Evolutionary conservation across 495 filamentous ascomycete species (phyloP).

Genomic region (Aspergillus nanangensis): DNA sequence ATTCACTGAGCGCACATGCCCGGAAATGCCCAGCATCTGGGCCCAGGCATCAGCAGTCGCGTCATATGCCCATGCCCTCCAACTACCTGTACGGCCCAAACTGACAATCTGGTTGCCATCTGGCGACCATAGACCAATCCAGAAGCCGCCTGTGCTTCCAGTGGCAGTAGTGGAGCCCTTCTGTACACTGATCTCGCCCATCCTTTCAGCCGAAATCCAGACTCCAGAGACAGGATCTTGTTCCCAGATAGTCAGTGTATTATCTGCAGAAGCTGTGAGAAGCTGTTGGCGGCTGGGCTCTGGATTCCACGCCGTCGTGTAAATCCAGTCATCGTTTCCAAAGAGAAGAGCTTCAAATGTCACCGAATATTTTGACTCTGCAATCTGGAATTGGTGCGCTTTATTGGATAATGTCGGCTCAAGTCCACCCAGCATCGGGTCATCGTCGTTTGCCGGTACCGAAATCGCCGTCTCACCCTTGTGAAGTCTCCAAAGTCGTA

Average conservation of each 20-base stretch:
- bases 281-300: conserved; percentile 58
- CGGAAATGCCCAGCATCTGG: conserved; percentile 72
- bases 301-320: conserved; percentile 73
- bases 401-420: conserved; percentile 74
- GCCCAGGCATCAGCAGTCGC: conserved; percentile 60
- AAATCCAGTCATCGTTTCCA: conserved; percentile 98
- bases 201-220: conserved; percentile 77
- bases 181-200: conserved; percentile 89
- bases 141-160: conserved; percentile 92
- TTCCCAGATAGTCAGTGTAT: conserved; percentile 90
- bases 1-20: conserved; percentile 75
- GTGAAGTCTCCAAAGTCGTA: conserved; percentile 87
- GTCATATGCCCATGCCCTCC: conserved; percentile 73
- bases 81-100: conserved; percentile 87
- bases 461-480: conserved; percentile 47
- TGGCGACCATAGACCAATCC: conserved; percentile 91
- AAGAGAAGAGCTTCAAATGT: conserved; percentile 94
- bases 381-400: conserved; percentile 64
- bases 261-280: conserved; percentile 90
- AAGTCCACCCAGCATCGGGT: conserved; percentile 57
- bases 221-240: conserved; percentile 77
- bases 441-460: conserved; percentile 35
- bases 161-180: conserved; percentile 96
- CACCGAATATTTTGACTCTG: conserved; percentile 60
- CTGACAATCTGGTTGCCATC: conserved; percentile 68